phyloP scores from a whole-genome alignment of 495 filamentous ascomycete species.

The Tuber melanosporum region DNA sequence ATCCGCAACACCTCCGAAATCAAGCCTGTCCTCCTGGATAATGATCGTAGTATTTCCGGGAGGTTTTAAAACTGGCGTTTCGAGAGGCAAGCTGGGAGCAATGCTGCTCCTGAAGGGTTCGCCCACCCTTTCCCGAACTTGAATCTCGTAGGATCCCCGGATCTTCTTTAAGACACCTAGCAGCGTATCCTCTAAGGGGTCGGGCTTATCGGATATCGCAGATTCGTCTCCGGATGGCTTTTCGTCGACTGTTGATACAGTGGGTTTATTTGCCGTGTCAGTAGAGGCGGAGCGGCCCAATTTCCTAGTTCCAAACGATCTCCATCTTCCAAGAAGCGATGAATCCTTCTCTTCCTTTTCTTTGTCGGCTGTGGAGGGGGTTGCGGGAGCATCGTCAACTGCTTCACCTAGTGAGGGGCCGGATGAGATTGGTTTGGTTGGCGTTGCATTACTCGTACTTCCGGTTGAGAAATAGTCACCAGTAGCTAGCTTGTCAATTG shows the following conservation, averaged over 20 bases:
- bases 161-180: slow-evolving; percentile 72
- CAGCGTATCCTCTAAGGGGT: slow-evolving; percentile 75
- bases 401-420: slow-evolving; percentile 49
- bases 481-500: slow-evolving; percentile 35
- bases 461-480: slow-evolving; percentile 61
- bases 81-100: slow-evolving; percentile 67
- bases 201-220: slow-evolving; percentile 65
- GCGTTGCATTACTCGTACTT: slow-evolving; percentile 24
- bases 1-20: slow-evolving; percentile 83
- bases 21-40: slow-evolving; percentile 85
- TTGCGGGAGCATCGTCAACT: slow-evolving; percentile 50
- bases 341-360: slow-evolving; percentile 62
- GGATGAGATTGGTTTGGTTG: slow-evolving; percentile 28
- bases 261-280: slow-evolving; percentile 63
- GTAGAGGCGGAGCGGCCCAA: slow-evolving; percentile 65
- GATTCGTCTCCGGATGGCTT: slow-evolving; percentile 50
- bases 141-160: slow-evolving; percentile 67
- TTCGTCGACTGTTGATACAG: slow-evolving; percentile 58
- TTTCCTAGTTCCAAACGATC: slow-evolving; percentile 70
- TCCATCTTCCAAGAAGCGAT: slow-evolving; percentile 32
- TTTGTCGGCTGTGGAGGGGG: slow-evolving; percentile 62
- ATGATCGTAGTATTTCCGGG: slow-evolving; percentile 77
- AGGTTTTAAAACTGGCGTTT: slow-evolving; percentile 77
- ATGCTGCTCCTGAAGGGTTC: slow-evolving; percentile 56
- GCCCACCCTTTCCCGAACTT: slow-evolving; percentile 60